Percentiles rank a stretch among this genome's conserved stretches.
Conservation (phyloP, 208 protist genomes). For the Leishmania turanica region DNA sequence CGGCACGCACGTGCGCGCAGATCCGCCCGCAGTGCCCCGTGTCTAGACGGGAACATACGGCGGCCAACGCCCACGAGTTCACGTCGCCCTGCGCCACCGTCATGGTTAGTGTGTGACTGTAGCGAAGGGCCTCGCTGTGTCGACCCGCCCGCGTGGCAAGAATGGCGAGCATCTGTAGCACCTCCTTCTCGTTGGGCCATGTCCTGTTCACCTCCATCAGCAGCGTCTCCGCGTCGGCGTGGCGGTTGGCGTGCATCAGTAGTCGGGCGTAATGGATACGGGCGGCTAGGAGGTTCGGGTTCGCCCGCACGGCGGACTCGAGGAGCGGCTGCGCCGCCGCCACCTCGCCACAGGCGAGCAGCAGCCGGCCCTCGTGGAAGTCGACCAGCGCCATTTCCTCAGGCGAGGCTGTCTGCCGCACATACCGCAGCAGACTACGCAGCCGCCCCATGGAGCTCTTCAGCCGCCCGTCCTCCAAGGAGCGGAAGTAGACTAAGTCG, state of each 20-base stretch:
- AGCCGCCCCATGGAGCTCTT: slow-evolving; percentile 40
- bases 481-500: slow-evolving; percentile 84
- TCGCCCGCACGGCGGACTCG: slow-evolving; percentile 55
- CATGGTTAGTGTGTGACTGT: slow-evolving; percentile 61
- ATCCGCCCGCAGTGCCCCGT: slow-evolving; percentile 42
- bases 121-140: slow-evolving; percentile 68
- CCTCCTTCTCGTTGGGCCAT: slow-evolving; percentile 76
- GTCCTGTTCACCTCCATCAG: slow-evolving; percentile 61
- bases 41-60: slow-evolving; percentile 78
- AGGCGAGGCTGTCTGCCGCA: slow-evolving; percentile 42
- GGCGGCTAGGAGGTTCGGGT: slow-evolving; percentile 70
- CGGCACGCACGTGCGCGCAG: slow-evolving; percentile 41
- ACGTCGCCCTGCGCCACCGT: slow-evolving; percentile 69
- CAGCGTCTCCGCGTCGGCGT: slow-evolving; percentile 51
- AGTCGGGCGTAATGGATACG: slow-evolving; percentile 77
- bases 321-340: slow-evolving; percentile 54
- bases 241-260: slow-evolving; percentile 50
- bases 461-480: slow-evolving; percentile 38
- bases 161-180: slow-evolving; percentile 77
- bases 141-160: slow-evolving; percentile 55
- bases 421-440: slow-evolving; percentile 51
- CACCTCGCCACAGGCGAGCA: slow-evolving; percentile 60
- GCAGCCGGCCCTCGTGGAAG: slow-evolving; percentile 81
- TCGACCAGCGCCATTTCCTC: slow-evolving; percentile 74
- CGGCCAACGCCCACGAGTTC: slow-evolving; percentile 61